Conservation (phyloP, 2,329 filamentous ascomycete species). For the Cadophora gregata region DNA sequence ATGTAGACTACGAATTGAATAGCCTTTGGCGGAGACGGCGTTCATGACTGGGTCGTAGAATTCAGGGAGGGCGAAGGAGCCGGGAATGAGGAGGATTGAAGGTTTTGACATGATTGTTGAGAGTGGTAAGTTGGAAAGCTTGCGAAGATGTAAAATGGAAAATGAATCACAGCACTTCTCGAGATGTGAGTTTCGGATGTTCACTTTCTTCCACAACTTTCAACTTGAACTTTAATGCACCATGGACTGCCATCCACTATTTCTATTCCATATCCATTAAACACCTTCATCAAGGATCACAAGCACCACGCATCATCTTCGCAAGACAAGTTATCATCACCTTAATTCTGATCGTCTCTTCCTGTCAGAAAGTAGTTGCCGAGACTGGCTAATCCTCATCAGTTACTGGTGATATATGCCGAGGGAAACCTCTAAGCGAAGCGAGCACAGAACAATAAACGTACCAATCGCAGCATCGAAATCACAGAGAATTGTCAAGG, state of each 20-base stretch:
- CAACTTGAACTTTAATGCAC: neutral
- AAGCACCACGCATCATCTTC: neutral
- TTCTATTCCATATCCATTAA: neutral
- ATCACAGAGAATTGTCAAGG: neutral
- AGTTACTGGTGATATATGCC: neutral
- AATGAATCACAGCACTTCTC: too few species aligned
- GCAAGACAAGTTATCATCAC: neutral
- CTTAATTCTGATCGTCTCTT: neutral
- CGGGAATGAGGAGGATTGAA: slow-evolving; percentile 31
- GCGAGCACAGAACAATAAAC: neutral
- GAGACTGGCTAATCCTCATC: neutral
- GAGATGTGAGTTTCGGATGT: neutral
- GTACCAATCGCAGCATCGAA: neutral
- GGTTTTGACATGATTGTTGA: slow-evolving; percentile 35
- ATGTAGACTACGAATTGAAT: slow-evolving; percentile 24
- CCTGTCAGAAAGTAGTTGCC: neutral
- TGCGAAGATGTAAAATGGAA: too few species aligned
- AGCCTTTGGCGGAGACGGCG: slow-evolving; percentile 22
- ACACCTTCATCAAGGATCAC: neutral
- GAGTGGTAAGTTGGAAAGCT: neutral
- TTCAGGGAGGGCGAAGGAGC: slow-evolving; percentile 27
- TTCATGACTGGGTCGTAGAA: slow-evolving; percentile 27
- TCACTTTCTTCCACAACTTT: too few species aligned
- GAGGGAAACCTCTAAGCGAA: neutral
- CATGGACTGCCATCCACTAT: neutral